Percentiles rank a stretch among this genome's conserved stretches.
Conservation (phyloP, 2,329 filamentous ascomycete species). For the Scedosporium apiospermum region DNA sequence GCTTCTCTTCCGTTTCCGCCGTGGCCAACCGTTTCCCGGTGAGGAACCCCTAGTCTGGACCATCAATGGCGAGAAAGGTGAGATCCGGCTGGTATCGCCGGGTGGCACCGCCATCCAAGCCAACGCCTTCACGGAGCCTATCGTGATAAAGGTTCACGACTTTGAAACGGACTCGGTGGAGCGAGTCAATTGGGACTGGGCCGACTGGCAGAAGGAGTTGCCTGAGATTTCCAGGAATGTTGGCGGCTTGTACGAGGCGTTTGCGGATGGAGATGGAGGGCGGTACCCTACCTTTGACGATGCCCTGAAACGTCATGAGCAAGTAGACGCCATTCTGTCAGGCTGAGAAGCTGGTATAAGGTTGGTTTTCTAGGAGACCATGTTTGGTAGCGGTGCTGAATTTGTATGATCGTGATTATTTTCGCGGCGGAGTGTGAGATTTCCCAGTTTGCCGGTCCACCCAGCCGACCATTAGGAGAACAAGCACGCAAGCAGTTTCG, state of each 20-base stretch:
- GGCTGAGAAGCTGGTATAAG: too few relatives aligned
- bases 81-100: constrained; percentile 30
- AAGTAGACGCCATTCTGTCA: background rate
- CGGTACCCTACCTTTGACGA: background rate
- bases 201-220: background rate
- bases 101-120: constrained; percentile 15
- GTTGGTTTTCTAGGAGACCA: too few relatives aligned
- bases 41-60: constrained; percentile 37
- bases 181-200: background rate
- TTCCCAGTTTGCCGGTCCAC: too few relatives aligned
- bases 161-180: background rate
- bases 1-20: constrained; percentile 33
- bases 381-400: too few relatives aligned
- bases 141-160: background rate
- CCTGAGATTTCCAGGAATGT: background rate
- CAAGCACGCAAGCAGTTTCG: too few relatives aligned
- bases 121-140: background rate
- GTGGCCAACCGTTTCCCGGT: constrained; percentile 37
- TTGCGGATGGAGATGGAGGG: background rate
- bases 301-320: background rate
- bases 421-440: too few relatives aligned
- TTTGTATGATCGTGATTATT: too few relatives aligned
- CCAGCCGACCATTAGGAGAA: too few relatives aligned
- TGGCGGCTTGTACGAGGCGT: constrained; percentile 2
- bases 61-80: constrained; percentile 41